Base-by-base conservation (phyloP, 805 yeast species). In the Metschnikowia picachoensis region DNA sequence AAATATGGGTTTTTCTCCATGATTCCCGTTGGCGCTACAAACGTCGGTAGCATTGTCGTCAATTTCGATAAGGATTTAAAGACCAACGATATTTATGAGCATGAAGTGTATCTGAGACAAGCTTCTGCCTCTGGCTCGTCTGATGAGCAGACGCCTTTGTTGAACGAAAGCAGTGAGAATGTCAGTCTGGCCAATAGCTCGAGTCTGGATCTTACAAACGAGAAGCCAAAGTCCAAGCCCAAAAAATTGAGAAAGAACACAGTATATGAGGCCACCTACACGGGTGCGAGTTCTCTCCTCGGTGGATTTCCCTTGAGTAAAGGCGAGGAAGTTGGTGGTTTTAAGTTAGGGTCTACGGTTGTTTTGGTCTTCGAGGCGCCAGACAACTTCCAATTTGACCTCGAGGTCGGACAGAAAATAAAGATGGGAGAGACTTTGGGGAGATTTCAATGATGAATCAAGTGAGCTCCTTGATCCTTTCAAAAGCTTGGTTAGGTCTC, bases 21-120 rank as follows among this genome's bases (percentile, higher is more conserved):
- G 99, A 92, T 96, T 0, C 97, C 99, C 0, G 99, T 94, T 11
- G 99, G 99, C 12, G 99, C 99, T 20, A 94, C 99, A 2, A 94
- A 94, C 67, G 99, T 94, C 29, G 99, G 99, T 6, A 85, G 95
- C 58, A 94, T 94, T 54, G 83, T 85, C 48, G 77, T 94, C 54
- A 89, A 91, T 61, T 94, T 94, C 60, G 99, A 94, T 67, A 84
- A 85, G 67, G 91, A 87, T 59, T 77, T 94, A 60, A 78, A 84
- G 33, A 94, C 99, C 12, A 94, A 94, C 64, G 83, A 81, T 30
- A 74, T 77, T 37, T 82, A 80, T 55, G 83, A 80, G 62, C 78
- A 76, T 51, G 76, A 69, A 47, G 59, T 62, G 30, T 63, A 66
- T 41, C 61, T 59, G 64, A 57, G 61, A 48, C 49, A 49, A 38